Evolutionary conservation across 768 basidiomycete genomes (phyloP).

Genomic region (Amylocystis lapponica): DNA sequence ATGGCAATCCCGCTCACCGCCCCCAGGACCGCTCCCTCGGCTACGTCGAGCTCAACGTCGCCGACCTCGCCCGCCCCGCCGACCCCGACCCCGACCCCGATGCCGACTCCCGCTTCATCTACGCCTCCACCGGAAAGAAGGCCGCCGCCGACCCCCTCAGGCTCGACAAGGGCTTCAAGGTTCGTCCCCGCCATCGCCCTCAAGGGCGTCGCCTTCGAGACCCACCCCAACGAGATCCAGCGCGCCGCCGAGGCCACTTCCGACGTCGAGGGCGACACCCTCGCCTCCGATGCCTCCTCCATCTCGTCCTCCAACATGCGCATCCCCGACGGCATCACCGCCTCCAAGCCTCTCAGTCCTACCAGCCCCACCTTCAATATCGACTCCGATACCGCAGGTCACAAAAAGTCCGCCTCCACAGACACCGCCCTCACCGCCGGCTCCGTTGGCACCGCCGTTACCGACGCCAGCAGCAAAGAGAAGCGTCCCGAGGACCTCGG

Average conservation of each 20-base stretch:
- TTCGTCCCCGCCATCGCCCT: conserved; percentile 82
- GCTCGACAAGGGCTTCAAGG: conserved; percentile 67
- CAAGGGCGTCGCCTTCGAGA: conserved; percentile 68
- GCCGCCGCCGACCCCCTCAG: conserved; percentile 55
- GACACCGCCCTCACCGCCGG: too few relatives aligned
- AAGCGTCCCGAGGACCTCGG: conserved; percentile 34
- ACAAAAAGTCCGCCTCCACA: too few relatives aligned
- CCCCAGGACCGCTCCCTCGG: conserved; percentile 84
- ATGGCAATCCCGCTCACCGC: conserved; percentile 3
- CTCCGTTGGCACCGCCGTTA: too few relatives aligned
- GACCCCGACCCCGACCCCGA: too few relatives aligned
- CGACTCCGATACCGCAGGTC: too few relatives aligned
- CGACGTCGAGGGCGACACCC: conserved; percentile 31
- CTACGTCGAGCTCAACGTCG: conserved; percentile 67
- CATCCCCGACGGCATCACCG: conserved; percentile 22
- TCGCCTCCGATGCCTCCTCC: conserved; percentile 26
- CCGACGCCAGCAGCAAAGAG: conserved; percentile 12
- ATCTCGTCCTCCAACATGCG: conserved; percentile 30
- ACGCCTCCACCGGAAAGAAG: conserved; percentile 65
- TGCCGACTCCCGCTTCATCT: too few relatives aligned
- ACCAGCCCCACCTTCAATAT: too few relatives aligned
- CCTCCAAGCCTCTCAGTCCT: conserved; percentile 11
- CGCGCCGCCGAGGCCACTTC: conserved; percentile 30
- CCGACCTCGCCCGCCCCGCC: conserved; percentile 54
- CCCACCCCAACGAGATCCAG: conserved; percentile 46